A percentile compares a stretch with the other conserved stretches of the same genome.
Evolutionary conservation across 164 flowering plant species (phyloP).

Genomic region (Tetrastigma voinierianum): DNA sequence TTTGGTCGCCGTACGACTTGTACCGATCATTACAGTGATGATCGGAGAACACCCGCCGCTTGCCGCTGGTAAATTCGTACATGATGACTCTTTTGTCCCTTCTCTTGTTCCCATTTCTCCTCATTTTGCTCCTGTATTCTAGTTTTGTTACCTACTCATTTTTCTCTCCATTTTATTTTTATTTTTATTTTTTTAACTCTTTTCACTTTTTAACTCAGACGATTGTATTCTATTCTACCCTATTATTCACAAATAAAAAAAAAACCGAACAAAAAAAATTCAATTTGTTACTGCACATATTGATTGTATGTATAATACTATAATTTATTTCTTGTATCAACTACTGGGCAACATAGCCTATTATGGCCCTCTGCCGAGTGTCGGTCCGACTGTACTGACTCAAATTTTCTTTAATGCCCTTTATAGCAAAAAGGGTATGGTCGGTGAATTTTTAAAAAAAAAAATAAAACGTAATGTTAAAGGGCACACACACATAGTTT

Average conservation of each 20-base stretch:
- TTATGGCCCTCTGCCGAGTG: no score
- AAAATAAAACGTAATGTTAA: no score
- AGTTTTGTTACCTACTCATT: background rate
- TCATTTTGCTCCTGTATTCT: background rate
- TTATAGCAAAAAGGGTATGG: no score
- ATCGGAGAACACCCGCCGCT: background rate
- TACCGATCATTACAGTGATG: constrained; percentile 47
- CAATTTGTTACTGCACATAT: constrained; percentile 12
- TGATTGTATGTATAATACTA: no score
- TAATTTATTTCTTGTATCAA: no score
- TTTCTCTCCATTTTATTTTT: constrained; percentile 1
- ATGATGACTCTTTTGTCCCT: constrained; percentile 7
- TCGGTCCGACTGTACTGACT: no score
- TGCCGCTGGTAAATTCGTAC: constrained; percentile 39
- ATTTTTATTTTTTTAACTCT: constrained; percentile 6
- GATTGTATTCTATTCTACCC: constrained; percentile 37
- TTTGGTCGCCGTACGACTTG: constrained; percentile 91
- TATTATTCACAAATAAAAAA: constrained; percentile 38
- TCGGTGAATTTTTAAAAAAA: no score
- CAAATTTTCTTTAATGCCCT: no score
- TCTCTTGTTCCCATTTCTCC: background rate
- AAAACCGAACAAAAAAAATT: constrained; percentile 10
- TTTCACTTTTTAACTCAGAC: constrained; percentile 13
- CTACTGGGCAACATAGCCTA: no score
- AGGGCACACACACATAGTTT: no score